Base-by-base conservation (phyloP, 2,329 filamentous ascomycete genomes). In the Arthrobotrys conoides region DNA sequence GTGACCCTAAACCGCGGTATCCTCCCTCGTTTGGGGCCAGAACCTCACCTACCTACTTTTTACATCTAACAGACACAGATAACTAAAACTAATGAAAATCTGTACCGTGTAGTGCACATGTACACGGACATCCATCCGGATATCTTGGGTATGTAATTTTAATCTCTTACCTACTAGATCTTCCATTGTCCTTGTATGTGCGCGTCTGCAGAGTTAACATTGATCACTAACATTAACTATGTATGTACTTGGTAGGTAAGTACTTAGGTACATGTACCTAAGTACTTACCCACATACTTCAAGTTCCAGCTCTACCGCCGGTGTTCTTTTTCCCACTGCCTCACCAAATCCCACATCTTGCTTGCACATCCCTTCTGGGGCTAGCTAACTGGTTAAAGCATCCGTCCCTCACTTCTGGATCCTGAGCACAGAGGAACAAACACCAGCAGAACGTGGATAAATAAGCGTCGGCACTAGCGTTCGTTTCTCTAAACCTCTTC, bases 401-500 rank as follows among this genome's bases (percentile, higher is more conserved):
- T 61, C 57, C 57, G 33, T 61, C 57, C 57, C 57, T 61, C 57
- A 61, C 57, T 41, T 61, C 36, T 61, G 57, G 20, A 61, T 61
- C 57, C 36, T 61, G 57, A 61, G 57, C 9, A n/a, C 33, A 2
- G 36, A 27, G 51, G 51, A 55, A 55, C 33, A 22, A 14, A 24
- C 27, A 18, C 30, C n/a, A 64, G 12, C 30, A 71, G 67, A 71
- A 71, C 67, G 67, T 71, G 67, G 68, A 71, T 71, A 71, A 71
- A 71, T 64, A 71, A 71, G 68, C 68, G 68, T 71, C 51, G 27
- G 48, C 46, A 71, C 68, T 71, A 63, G 48, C 33, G 18, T 51
- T 64, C 44, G 48, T 57, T 67, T 71, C 63, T 67, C 70, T 67
- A 77, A 49, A 53, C 73, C 67, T 44, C 51, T 77, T 71, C 73